These are phyloP conservation scores for Malus asiatica DNA, from an alignment of 306 rosid species.

Conservation along the genomic window DNA sequence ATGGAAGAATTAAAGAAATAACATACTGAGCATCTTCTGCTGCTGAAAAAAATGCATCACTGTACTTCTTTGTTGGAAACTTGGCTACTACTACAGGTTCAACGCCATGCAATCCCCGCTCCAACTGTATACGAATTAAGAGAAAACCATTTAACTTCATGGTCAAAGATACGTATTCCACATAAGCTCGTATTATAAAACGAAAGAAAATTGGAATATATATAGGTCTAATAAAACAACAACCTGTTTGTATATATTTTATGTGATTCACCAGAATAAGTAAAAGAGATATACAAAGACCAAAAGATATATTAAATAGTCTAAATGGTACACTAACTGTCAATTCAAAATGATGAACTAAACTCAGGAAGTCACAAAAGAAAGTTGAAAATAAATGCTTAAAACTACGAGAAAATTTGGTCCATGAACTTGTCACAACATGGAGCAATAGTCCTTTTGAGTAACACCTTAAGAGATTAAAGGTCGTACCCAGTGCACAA, in stretches of 20 bases:
- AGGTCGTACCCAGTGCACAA: no score
- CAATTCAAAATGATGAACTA: not conserved
- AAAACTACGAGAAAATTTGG: not conserved
- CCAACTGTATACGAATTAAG: conserved; percentile 45
- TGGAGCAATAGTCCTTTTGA: not conserved
- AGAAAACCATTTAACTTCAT: conserved; percentile 13
- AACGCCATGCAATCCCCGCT: conserved; percentile 68
- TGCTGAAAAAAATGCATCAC: conserved; percentile 62
- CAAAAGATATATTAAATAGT: not conserved
- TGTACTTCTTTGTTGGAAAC: conserved; percentile 78
- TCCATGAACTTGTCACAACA: not conserved
- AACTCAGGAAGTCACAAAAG: not conserved
- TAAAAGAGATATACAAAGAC: not conserved
- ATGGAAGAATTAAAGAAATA: conserved; percentile 16
- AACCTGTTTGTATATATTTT: not conserved
- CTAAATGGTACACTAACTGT: not conserved
- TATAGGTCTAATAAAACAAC: not conserved
- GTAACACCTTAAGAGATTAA: not conserved
- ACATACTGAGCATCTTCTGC: conserved; percentile 82
- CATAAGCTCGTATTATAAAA: conserved; percentile 11
- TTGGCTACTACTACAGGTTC: conserved; percentile 56
- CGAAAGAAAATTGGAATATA: not conserved
- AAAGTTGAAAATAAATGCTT: not conserved
- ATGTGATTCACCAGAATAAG: not conserved
- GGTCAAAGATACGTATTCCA: conserved; percentile 16